These are phyloP conservation scores for Carex myosuroides DNA, from an alignment of 176 grass and related monocot genomes.

Conservation along the genomic window DNA sequence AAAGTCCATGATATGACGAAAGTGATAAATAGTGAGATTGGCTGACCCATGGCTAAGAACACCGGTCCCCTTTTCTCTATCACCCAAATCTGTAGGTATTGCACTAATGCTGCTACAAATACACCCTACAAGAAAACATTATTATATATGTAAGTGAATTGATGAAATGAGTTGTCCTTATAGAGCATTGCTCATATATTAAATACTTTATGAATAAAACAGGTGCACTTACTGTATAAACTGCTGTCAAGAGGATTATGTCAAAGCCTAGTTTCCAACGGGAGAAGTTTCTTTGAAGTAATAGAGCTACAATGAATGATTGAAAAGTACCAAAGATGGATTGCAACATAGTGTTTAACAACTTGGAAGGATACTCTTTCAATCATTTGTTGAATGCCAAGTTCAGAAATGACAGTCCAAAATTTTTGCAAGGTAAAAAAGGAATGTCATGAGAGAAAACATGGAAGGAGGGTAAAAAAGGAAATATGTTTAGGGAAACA, in stretches of 20 bases:
- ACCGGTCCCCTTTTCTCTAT: constrained; percentile 69
- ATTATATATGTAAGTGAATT: neutral
- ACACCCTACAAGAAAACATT: constrained; percentile 31
- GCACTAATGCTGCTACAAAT: constrained; percentile 37
- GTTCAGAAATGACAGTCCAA: too few species aligned
- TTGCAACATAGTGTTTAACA: constrained; percentile 65
- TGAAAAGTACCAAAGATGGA: constrained; percentile 50
- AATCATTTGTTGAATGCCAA: neutral
- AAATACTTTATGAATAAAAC: too few species aligned
- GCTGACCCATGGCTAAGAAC: constrained; percentile 56
- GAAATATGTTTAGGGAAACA: too few species aligned
- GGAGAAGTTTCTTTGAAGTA: constrained; percentile 58
- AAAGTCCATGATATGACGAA: constrained; percentile 45
- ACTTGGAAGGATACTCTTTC: constrained; percentile 56
- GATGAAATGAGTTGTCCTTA: too few species aligned
- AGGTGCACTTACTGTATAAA: constrained; percentile 38
- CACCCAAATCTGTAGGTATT: constrained; percentile 67
- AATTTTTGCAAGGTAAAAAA: too few species aligned
- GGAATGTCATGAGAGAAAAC: too few species aligned
- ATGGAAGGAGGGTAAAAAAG: too few species aligned
- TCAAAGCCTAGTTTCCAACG: constrained; percentile 50
- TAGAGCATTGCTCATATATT: too few species aligned
- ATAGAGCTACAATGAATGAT: constrained; percentile 40
- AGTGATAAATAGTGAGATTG: constrained; percentile 52
- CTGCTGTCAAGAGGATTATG: constrained; percentile 33